These are phyloP conservation scores for Cystobasidium ongulense DNA, from an alignment of 768 basidiomycete genomes.

Conservation along the genomic window DNA sequence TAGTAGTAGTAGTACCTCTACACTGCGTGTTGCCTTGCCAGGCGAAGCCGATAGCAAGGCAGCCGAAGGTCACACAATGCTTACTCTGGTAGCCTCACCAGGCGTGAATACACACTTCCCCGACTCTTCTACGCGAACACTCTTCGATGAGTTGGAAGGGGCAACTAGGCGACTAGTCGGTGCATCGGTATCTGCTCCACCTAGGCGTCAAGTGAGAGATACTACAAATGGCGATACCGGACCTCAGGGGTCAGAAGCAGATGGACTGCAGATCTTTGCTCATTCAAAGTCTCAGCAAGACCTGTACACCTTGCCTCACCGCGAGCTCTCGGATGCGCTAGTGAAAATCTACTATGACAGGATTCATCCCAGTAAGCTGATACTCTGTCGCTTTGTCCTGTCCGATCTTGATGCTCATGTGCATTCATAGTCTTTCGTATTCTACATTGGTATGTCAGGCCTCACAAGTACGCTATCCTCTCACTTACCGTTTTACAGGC, in stretches of 20 bases:
- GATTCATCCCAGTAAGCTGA: background rate
- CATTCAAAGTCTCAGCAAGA: background rate
- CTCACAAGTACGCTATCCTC: background rate
- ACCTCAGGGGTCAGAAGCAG: background rate
- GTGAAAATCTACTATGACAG: background rate
- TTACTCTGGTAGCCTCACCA: background rate
- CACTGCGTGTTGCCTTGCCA: background rate
- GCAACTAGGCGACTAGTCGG: background rate
- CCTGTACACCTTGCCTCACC: background rate
- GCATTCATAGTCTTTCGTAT: constrained; percentile 16
- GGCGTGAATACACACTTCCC: background rate
- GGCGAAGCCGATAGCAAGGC: background rate
- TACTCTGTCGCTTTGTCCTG: background rate
- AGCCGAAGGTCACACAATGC: background rate
- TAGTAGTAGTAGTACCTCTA: too few species aligned
- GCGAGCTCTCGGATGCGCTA: background rate
- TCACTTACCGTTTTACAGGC: background rate
- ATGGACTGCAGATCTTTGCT: background rate
- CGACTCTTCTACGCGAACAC: background rate
- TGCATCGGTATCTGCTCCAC: background rate
- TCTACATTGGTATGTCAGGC: background rate
- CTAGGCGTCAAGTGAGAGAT: background rate
- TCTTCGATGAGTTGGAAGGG: background rate
- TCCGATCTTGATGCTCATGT: background rate
- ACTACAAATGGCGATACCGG: background rate